Conservation (phyloP, 2,329 filamentous ascomycete genomes). For the Cryphonectria carpinicola region DNA sequence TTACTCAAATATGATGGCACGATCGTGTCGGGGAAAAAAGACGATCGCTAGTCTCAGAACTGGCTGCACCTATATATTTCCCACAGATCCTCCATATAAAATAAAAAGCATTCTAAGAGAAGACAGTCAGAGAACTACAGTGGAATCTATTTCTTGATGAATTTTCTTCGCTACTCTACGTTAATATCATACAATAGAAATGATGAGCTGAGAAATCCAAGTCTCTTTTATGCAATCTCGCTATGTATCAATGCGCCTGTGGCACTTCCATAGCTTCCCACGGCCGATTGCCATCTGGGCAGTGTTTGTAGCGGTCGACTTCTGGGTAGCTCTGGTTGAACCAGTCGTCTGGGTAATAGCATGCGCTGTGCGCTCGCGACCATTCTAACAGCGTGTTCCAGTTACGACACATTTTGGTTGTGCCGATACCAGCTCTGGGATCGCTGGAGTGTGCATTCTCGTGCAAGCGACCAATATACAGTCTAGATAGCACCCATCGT, state of each 20-base stretch:
- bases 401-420: constrained; percentile 30
- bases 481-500: neutral
- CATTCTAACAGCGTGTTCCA: constrained; percentile 27
- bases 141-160: too few species aligned
- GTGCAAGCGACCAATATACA: constrained; percentile 29
- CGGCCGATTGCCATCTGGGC: constrained; percentile 28
- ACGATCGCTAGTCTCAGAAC: too few species aligned
- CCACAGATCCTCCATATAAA: too few species aligned
- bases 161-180: neutral
- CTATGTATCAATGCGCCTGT: neutral
- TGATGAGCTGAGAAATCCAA: neutral
- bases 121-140: too few species aligned
- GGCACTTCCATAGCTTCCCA: constrained; percentile 17
- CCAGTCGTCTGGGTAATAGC: constrained; percentile 27
- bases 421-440: constrained; percentile 29
- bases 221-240: neutral
- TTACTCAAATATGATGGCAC: too few species aligned
- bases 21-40: too few species aligned
- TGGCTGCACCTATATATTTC: too few species aligned
- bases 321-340: constrained; percentile 21
- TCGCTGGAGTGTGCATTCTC: constrained; percentile 26
- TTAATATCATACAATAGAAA: neutral
- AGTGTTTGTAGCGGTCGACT: constrained; percentile 29
- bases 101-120: too few species aligned
- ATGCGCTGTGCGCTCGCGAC: constrained; percentile 28